Evolutionary conservation across 2,329 filamentous ascomycete genomes (phyloP).

Genomic region (Claviceps humidiphila): DNA sequence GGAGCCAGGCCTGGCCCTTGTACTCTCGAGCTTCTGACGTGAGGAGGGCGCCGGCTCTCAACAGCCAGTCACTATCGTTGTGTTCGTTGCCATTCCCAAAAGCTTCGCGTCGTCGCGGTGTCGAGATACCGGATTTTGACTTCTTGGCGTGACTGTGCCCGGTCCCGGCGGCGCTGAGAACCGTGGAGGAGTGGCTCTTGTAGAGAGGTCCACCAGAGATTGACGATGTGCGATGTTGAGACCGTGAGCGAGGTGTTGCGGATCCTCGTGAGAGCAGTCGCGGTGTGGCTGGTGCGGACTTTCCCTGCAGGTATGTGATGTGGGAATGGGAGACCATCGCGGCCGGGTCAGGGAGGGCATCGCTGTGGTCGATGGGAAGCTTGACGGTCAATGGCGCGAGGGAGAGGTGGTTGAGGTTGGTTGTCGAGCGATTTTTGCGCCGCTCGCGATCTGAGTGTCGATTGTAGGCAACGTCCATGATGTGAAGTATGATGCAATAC

Average conservation of each 20-base stretch:
- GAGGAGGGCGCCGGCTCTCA: conserved; percentile 49
- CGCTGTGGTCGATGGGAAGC: conserved; percentile 42
- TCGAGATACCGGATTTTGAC: conserved; percentile 18
- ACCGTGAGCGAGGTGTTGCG: conserved; percentile 34
- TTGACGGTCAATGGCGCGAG: conserved; percentile 52
- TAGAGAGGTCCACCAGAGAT: conserved; percentile 25
- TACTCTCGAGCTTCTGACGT: conserved; percentile 49
- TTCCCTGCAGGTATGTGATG: conserved; percentile 45
- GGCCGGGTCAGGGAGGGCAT: conserved; percentile 28
- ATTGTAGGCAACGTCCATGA: conserved; percentile 47
- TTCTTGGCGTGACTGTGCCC: conserved; percentile 6
- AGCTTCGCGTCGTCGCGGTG: conserved; percentile 21
- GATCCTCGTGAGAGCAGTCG: conserved; percentile 44
- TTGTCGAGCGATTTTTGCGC: conserved; percentile 45
- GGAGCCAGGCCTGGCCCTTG: conserved; percentile 57
- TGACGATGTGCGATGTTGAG: conserved; percentile 28
- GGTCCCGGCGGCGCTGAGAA: conserved; percentile 25
- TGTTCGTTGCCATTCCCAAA: conserved; percentile 20
- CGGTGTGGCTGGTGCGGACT: conserved; percentile 51
- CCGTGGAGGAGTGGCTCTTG: conserved; percentile 52
- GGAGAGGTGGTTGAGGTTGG: conserved; percentile 45
- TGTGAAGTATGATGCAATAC: not conserved
- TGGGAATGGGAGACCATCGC: conserved; percentile 15
- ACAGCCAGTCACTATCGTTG: conserved; percentile 50
- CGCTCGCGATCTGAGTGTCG: conserved; percentile 44